These are phyloP conservation scores for Myrica gale DNA, from an alignment of 306 rosid genomes.

Conservation along the genomic window DNA sequence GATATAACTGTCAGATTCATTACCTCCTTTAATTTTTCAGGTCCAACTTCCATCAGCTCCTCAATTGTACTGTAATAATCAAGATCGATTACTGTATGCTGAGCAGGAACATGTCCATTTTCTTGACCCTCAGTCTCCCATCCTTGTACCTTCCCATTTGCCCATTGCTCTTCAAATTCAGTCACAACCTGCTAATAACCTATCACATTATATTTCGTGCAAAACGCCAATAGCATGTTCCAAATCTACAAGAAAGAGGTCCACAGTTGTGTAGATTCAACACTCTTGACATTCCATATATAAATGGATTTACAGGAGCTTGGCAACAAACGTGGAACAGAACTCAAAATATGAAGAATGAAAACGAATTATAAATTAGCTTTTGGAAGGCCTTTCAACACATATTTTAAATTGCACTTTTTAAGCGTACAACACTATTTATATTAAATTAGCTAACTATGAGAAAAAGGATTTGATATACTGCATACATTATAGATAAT, in stretches of 20 bases:
- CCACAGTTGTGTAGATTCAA: background rate
- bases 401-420: background rate
- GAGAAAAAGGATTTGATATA: background rate
- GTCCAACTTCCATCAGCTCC: constrained; percentile 80
- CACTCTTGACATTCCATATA: background rate
- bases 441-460: background rate
- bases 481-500: background rate
- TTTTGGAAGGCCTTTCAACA: background rate
- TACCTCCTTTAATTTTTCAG: constrained; percentile 94
- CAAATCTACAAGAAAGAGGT: constrained; percentile 3
- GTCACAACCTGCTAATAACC: constrained; percentile 51
- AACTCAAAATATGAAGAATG: background rate
- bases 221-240: constrained; percentile 4
- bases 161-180: constrained; percentile 89
- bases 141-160: constrained; percentile 53
- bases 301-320: background rate
- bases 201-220: constrained; percentile 23
- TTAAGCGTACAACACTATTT: background rate
- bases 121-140: constrained; percentile 74
- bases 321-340: background rate
- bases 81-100: constrained; percentile 68
- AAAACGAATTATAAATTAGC: background rate
- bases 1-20: constrained; percentile 6
- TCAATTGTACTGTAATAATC: constrained; percentile 85
- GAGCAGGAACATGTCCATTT: constrained; percentile 53